Percentiles rank a stretch among this genome's conserved stretches.
These are phyloP conservation scores for Hysterangium stoloniferum DNA, from an alignment of 768 basidiomycete genomes.

Conservation along the genomic window DNA sequence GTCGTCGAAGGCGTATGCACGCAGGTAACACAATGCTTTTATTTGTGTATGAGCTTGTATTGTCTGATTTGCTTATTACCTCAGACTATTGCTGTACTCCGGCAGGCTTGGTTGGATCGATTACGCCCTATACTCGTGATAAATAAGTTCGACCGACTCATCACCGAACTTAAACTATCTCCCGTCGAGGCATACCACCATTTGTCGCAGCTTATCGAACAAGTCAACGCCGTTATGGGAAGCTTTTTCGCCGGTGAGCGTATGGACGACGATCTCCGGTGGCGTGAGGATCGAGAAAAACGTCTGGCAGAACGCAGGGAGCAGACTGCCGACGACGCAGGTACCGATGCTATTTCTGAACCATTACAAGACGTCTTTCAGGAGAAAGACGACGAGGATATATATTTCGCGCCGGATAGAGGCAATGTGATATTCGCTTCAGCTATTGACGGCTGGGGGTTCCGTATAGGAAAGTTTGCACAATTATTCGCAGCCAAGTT, in stretches of 20 bases:
- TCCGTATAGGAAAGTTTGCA: conserved; percentile 89
- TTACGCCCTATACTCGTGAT: conserved; percentile 89
- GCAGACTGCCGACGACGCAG: conserved; percentile 51
- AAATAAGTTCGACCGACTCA: conserved; percentile 92
- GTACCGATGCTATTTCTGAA: conserved; percentile 34
- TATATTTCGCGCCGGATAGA: conserved; percentile 92
- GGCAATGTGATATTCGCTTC: conserved; percentile 97
- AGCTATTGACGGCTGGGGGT: conserved; percentile 97
- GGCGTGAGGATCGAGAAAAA: conserved; percentile 87
- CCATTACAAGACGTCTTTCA: conserved; percentile 53
- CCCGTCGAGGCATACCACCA: conserved; percentile 94
- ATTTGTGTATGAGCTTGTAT: not conserved
- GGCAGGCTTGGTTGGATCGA: conserved; percentile 89
- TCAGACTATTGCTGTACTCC: conserved; percentile 89
- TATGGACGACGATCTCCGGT: conserved; percentile 93
- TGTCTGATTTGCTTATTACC: not conserved
- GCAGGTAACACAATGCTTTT: conserved; percentile 59
- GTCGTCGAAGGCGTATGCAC: conserved; percentile 98
- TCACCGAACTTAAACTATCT: conserved; percentile 86
- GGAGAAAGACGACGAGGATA: conserved; percentile 95
- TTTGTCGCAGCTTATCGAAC: conserved; percentile 86
- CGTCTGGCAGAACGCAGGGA: conserved; percentile 74
- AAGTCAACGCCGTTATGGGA: conserved; percentile 98
- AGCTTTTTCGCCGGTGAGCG: conserved; percentile 90
- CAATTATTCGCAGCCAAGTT: conserved; percentile 87